Evolutionary conservation across 148 eudicot species (phyloP), one percentile per base, ranked within the genome.

Genomic region (Vaccinium corymbosum): DNA sequence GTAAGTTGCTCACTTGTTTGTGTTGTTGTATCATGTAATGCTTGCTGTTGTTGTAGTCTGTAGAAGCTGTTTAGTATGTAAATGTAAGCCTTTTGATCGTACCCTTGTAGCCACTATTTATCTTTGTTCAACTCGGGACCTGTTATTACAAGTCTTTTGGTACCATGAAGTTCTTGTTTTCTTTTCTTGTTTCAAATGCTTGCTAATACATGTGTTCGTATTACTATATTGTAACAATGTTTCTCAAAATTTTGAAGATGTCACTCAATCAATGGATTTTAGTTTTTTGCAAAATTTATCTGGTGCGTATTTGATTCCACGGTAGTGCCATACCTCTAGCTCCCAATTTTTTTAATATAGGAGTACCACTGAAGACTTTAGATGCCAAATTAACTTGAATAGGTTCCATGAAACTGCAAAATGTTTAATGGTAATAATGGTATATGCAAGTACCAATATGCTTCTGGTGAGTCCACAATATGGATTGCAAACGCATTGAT

Each of bases 11-110:
- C 50, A 35, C 51, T 80, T 85, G 72, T 25, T 80, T 80, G 35
- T 86, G 56, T 73, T 78, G 82, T 78, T 86, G 86, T 82, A 83
- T 70, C 79, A 64, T 80, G 80, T 80, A 86, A 86, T 85, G 82
- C 83, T 85, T 42, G 15, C 15, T 68, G 17, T 80, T 82, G 77
- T 70, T 53, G 77, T 70, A 8, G 76, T 52, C 42, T 72, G 38
- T 79, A 55, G 68, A 83, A 56, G 72, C 81, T 70, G 79, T 86
- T 84, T 17, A 84, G 61, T 78, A 48, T 85, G 83, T 88, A 81
- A 74, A 82, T 82, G 85, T 62, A 61, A 48, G 82, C 51, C 84
- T 56, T 75, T 22, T 80, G 59, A 2, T 32, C 73, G 20, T 55
- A 6, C 29, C 83, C 57, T 48, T 75, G 73, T 76, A 75, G 81